Conservation (phyloP, 2,329 filamentous ascomycete species). For the Colletotrichum liaoningense region DNA sequence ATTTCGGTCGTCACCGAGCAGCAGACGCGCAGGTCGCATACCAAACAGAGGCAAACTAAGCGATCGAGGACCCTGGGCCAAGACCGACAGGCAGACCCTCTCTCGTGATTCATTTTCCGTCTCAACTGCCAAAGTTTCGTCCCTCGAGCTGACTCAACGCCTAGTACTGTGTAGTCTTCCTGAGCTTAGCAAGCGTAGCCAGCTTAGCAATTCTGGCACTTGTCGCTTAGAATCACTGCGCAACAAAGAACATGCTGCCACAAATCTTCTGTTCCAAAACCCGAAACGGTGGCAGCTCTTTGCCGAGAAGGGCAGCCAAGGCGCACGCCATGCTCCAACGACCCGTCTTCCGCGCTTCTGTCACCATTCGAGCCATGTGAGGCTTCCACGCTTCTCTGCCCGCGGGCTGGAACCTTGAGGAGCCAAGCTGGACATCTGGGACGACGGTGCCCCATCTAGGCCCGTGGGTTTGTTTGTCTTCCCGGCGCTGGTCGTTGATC, state of each 20-base stretch:
- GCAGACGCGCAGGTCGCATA: not conserved
- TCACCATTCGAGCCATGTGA: slow-evolving; percentile 4
- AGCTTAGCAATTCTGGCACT: not conserved
- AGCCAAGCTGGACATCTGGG: not conserved
- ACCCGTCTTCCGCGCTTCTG: not conserved
- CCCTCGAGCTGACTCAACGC: not conserved
- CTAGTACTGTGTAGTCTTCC: not conserved
- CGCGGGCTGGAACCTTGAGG: not conserved
- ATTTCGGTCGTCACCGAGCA: not conserved
- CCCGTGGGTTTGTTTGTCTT: slow-evolving; percentile 2
- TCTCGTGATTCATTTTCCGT: not conserved
- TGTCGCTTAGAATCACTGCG: not conserved
- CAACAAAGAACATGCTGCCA: not conserved
- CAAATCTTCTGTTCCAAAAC: not conserved
- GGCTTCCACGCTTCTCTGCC: not conserved
- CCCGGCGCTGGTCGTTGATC: not conserved
- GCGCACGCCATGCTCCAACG: slow-evolving; percentile 18
- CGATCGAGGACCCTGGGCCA: not conserved
- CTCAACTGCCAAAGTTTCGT: too few relatives aligned
- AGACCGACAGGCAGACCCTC: not conserved
- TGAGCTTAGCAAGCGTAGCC: too few relatives aligned
- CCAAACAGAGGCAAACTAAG: not conserved
- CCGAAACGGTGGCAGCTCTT: not conserved
- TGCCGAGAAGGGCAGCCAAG: slow-evolving; percentile 33
- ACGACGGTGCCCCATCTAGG: slow-evolving; percentile 10